A percentile compares a stretch with the other conserved stretches of the same genome.
phyloP scores from a whole-genome alignment of 2,329 filamentous ascomycete genomes.

The Penicillium expansum region DNA sequence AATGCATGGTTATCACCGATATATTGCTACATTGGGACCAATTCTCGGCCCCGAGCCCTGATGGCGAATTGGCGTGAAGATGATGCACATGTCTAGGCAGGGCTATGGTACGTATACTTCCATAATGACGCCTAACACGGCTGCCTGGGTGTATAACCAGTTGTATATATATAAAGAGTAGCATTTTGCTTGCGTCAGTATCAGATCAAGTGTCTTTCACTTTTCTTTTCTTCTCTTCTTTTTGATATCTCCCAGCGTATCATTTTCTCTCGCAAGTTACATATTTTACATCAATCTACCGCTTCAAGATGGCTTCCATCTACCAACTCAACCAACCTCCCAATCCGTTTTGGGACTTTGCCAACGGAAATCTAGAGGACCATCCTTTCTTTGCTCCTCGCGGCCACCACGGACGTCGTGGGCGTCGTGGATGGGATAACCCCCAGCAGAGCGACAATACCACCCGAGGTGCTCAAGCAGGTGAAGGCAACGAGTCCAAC shows the following conservation, averaged over 20 bases:
- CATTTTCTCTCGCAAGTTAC: neutral
- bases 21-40: neutral
- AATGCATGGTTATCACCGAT: neutral
- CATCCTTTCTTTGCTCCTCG: conserved; percentile 48
- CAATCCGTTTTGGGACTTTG: conserved; percentile 56
- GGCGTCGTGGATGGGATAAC: conserved; percentile 7
- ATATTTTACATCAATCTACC: neutral
- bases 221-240: neutral
- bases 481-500: conserved; percentile 1
- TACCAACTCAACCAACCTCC: conserved; percentile 52
- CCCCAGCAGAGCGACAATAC: conserved; percentile 36
- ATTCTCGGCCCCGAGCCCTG: conserved; percentile 2
- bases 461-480: conserved; percentile 8
- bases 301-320: conserved; percentile 51
- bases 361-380: conserved; percentile 49
- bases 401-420: conserved; percentile 12
- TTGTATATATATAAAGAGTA: conserved; percentile 17
- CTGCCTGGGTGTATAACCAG: conserved; percentile 7
- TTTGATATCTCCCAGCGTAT: neutral
- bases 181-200: neutral
- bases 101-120: conserved; percentile 14
- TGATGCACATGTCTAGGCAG: conserved; percentile 14
- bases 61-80: conserved; percentile 1
- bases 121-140: conserved; percentile 2
- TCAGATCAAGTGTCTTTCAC: conserved; percentile 7